Base-by-base conservation (phyloP, 225 moss, liverwort and hornwort genomes). In the Asterella californica region DNA sequence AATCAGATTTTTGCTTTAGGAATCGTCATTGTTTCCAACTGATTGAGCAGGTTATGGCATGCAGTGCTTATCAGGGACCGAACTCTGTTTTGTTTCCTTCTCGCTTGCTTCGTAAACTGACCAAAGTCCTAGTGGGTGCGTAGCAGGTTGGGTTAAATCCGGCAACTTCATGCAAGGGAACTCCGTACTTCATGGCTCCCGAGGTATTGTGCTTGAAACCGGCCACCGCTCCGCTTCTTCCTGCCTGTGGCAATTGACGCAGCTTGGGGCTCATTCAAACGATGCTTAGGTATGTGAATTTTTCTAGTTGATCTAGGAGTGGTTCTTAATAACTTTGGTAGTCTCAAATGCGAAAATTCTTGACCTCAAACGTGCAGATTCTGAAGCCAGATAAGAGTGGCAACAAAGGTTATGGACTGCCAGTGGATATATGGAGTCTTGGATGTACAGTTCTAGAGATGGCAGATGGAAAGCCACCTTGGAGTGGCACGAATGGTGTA, bases 161-260 rank as follows among this genome's bases (percentile, higher is more conserved):
- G 24, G 92, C 94, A 47, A 96, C 90, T 67, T 91, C 91, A 21
- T 83, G 85, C 79, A 96, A 96, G 85, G 96, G 93, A 72, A 91
- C 91, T 79, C 94, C 93, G 29, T 94, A 86, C 71, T 96, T 92
- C 87, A 96, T 96, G 96, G 94, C 93, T 82, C 94, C 94, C n/a
- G 94, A 96, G 93, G 96, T 93, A 68, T 46, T 57, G 19, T 15
- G 4, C 54, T 72, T 5, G 7, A 34, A 59, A 38, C 12, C 57
- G 3, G 6, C 36, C 25, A 0, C 30, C n/a, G 8, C 17, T 52
- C 0, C 33, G n/a, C 74, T 53, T 7, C 30, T 49, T 74, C 8
- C 53, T 30, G 32, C 52, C 1, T 52, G 22, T 38, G 15, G 21
- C 2, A 67, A 4, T 30, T 32, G 32, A 36, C 37, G 9, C 42